Conservation (phyloP, 2,329 filamentous ascomycete genomes). For the Alternaria metachromatica region DNA sequence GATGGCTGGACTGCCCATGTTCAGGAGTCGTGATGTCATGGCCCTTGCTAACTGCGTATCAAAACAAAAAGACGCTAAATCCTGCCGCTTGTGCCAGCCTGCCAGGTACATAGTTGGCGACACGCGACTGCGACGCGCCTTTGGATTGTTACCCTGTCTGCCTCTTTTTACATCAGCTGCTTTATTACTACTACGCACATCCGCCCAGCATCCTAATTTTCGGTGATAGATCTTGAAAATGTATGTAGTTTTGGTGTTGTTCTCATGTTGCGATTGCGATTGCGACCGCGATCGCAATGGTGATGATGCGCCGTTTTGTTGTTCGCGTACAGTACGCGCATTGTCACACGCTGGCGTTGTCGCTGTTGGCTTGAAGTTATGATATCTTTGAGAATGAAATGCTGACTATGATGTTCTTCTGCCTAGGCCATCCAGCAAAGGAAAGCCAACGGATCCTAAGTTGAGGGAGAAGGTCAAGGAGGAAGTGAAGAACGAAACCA, state of each 20-base stretch:
- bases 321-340: background rate
- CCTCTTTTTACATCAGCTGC: no score
- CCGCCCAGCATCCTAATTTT: no score
- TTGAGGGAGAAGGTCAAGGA: conserved; percentile 55
- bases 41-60: background rate
- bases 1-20: background rate
- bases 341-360: no score
- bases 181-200: no score
- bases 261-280: no score
- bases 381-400: background rate
- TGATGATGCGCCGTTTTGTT: background rate
- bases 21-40: conserved; percentile 10
- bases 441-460: conserved; percentile 55
- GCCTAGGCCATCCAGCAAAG: conserved; percentile 49
- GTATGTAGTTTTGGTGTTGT: no score
- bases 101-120: background rate
- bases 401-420: background rate
- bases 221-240: no score
- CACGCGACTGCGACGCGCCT: conserved; percentile 2
- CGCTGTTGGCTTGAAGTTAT: background rate
- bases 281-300: background rate
- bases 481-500: conserved; percentile 54
- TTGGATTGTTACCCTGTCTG: background rate
- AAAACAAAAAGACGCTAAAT: conserved; percentile 5
- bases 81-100: background rate